Percentiles rank a stretch among this genome's conserved stretches.
These are phyloP conservation scores for Medicago lupulina DNA, from an alignment of 306 rosid species.

Conservation along the genomic window DNA sequence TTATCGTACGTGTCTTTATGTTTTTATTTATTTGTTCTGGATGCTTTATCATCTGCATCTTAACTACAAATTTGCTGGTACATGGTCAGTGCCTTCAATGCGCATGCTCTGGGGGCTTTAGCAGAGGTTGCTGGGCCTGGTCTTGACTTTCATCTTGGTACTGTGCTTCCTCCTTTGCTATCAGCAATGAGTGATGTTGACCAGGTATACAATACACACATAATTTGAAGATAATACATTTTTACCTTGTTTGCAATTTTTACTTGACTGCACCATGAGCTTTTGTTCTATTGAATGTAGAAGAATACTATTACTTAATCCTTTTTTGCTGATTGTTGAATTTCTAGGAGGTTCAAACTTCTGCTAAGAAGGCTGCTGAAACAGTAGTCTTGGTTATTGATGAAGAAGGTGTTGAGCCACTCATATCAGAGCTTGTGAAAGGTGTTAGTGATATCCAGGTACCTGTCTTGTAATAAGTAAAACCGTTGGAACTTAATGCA, in stretches of 20 bases:
- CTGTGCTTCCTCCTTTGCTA: constrained; percentile 89
- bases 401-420: constrained; percentile 89
- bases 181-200: constrained; percentile 80
- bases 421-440: constrained; percentile 80
- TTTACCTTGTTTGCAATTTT: constrained; percentile 30
- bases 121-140: constrained; percentile 99
- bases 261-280: constrained; percentile 3
- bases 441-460: constrained; percentile 88
- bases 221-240: constrained; percentile 24
- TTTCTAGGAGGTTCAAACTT: constrained; percentile 80
- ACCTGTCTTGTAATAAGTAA: constrained; percentile 13
- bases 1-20: constrained; percentile 70
- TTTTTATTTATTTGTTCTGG: constrained; percentile 33
- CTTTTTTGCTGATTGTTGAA: constrained; percentile 37
- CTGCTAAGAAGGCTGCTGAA: constrained; percentile 92
- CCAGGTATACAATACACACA: constrained; percentile 50
- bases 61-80: constrained; percentile 27
- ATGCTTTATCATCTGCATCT: constrained; percentile 7
- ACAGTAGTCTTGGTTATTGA: constrained; percentile 85
- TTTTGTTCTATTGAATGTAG: constrained; percentile 16
- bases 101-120: constrained; percentile 97
- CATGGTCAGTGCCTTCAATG: constrained; percentile 80
- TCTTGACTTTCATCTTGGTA: constrained; percentile 80
- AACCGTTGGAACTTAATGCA: neutral
- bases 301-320: constrained; percentile 25